A percentile compares a stretch with the other conserved stretches of the same genome.
Conservation (phyloP, 352 stramenopile genomes). For the Globisporangium cederbergense region DNA sequence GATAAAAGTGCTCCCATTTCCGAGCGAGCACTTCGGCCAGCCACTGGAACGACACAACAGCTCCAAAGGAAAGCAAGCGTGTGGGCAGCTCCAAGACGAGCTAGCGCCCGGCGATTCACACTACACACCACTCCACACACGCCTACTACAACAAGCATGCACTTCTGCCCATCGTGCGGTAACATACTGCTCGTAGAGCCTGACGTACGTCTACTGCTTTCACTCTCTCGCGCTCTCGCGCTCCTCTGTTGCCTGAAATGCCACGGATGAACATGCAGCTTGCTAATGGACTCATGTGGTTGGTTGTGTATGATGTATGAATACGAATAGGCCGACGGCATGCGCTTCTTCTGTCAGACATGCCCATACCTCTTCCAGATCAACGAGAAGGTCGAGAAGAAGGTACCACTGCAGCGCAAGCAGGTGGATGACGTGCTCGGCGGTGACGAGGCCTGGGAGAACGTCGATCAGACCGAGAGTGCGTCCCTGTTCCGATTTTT, state of each 20-base stretch:
- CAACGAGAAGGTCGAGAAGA: slow-evolving; percentile 87
- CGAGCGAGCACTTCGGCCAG: slow-evolving; percentile 4
- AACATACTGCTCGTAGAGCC: slow-evolving; percentile 90
- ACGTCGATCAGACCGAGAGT: slow-evolving; percentile 97
- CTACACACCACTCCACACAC: background rate
- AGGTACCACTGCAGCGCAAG: slow-evolving; percentile 92
- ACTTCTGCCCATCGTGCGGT: slow-evolving; percentile 88
- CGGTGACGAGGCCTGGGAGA: slow-evolving; percentile 96
- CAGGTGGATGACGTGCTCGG: slow-evolving; percentile 98
- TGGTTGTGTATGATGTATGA: background rate
- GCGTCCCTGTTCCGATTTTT: slow-evolving; percentile 13
- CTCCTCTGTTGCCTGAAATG: background rate
- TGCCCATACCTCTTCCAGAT: slow-evolving; percentile 90
- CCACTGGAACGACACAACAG: slow-evolving; percentile 1
- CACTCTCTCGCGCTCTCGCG: slow-evolving; percentile 10
- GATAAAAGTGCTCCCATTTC: background rate
- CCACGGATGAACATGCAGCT: background rate
- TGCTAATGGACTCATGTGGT: background rate
- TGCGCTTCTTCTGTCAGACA: slow-evolving; percentile 90
- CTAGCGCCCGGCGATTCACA: background rate
- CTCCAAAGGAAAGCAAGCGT: background rate
- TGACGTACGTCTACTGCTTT: slow-evolving; percentile 39
- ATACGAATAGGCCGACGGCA: slow-evolving; percentile 60
- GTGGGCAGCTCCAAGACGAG: background rate
- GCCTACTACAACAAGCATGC: slow-evolving; percentile 40